Percentiles rank a stretch among this genome's conserved stretches.
Evolutionary conservation across 331 rosid species (phyloP).

Genomic region (Spiraea crenata): DNA sequence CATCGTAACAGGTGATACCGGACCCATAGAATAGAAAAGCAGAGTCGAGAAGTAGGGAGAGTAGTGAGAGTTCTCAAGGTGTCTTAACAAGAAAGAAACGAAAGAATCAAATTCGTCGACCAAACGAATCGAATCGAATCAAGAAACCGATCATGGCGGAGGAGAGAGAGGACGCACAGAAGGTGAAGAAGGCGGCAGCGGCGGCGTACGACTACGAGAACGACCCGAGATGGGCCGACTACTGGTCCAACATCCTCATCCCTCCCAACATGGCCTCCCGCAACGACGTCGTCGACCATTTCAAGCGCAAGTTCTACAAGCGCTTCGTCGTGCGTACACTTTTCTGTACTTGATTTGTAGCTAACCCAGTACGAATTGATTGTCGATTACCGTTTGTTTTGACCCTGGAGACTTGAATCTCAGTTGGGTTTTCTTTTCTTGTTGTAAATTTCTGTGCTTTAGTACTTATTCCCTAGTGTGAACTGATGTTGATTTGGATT

Average conservation of each 20-base stretch:
- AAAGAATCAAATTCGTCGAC: no score
- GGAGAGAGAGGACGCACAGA: constrained; percentile 70
- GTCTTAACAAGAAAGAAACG: neutral
- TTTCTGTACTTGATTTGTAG: no score
- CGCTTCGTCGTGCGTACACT: constrained; percentile 55
- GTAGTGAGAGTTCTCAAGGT: neutral
- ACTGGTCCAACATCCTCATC: constrained; percentile 90
- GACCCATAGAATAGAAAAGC: no score
- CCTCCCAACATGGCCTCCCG: constrained; percentile 79
- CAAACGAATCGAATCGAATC: no score
- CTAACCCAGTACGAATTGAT: neutral
- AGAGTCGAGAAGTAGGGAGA: no score
- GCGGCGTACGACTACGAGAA: constrained; percentile 81
- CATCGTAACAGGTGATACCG: no score
- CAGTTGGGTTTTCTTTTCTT: constrained; percentile 5
- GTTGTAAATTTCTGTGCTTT: no score
- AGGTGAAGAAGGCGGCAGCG: constrained; percentile 72
- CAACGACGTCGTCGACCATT: constrained; percentile 68
- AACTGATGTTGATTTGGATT: no score
- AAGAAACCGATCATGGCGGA: constrained; percentile 48
- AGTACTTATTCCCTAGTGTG: no score
- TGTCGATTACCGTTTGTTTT: neutral
- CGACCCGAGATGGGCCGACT: constrained; percentile 83
- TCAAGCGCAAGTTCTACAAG: constrained; percentile 90
- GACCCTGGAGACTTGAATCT: neutral